Evolutionary conservation across 148 eudicot genomes (phyloP).

Genomic region (Vaccinium vitisidaea): DNA sequence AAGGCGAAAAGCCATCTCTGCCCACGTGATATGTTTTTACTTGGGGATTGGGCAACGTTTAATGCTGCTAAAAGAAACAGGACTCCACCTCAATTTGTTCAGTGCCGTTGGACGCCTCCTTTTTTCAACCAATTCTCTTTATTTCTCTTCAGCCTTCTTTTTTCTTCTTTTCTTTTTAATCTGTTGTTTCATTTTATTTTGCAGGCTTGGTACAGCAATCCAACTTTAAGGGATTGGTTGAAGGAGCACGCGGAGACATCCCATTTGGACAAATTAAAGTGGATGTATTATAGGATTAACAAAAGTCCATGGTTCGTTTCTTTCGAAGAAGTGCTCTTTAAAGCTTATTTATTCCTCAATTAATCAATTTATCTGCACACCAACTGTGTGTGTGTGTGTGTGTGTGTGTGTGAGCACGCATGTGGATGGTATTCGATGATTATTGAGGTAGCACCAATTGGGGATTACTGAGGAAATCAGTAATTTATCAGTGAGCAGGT

Average conservation of each 20-base stretch:
- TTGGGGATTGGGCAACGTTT: constrained; percentile 4
- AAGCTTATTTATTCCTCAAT: not conserved
- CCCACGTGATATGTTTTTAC: not conserved
- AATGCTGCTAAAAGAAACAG: constrained; percentile 6
- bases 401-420: not conserved
- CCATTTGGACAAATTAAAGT: constrained; percentile 61
- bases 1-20: not conserved
- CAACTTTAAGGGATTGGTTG: constrained; percentile 78
- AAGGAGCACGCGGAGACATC: constrained; percentile 62
- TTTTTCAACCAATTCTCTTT: not conserved
- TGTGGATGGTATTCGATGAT: not conserved
- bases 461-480: not conserved
- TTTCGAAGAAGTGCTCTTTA: not conserved
- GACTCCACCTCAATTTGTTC: constrained; percentile 9
- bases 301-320: constrained; percentile 80
- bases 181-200: not conserved
- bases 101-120: not conserved
- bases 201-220: constrained; percentile 84
- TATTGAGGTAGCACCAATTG: not conserved
- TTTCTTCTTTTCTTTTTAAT: not conserved
- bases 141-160: not conserved
- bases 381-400: not conserved
- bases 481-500: not conserved
- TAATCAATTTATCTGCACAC: not conserved
- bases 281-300: constrained; percentile 77